Conservation (phyloP, 1,284 basidiomycete species). For the Coniophora puteana region DNA sequence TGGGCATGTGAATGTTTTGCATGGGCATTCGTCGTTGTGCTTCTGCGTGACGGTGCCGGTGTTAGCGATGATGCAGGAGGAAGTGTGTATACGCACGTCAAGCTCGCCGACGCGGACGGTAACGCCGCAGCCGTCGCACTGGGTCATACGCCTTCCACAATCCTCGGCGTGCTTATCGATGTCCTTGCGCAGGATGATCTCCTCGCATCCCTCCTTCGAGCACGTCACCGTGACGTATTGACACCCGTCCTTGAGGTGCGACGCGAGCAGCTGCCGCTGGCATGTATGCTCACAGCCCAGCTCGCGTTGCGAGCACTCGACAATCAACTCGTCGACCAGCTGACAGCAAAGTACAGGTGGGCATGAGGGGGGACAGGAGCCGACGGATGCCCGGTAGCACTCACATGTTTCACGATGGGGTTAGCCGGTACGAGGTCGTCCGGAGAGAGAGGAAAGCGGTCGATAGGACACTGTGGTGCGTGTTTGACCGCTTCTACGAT, state of each 20-base stretch:
- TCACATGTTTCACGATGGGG: constrained; percentile 69
- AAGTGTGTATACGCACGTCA: constrained; percentile 27
- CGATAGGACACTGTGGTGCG: constrained; percentile 76
- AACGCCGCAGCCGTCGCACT: constrained; percentile 34
- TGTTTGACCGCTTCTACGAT: constrained; percentile 63
- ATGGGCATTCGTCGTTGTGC: constrained; percentile 36
- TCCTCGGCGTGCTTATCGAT: constrained; percentile 31
- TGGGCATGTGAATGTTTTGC: constrained; percentile 32
- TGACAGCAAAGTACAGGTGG: constrained; percentile 28
- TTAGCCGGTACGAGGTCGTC: constrained; percentile 58
- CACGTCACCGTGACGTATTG: constrained; percentile 55
- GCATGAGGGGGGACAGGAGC: constrained; percentile 17
- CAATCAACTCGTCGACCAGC: constrained; percentile 82
- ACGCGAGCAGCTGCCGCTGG: constrained; percentile 65
- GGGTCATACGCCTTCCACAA: constrained; percentile 32
- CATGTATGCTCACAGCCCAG: constrained; percentile 63
- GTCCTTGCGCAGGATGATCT: constrained; percentile 43
- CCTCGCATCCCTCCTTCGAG: constrained; percentile 41
- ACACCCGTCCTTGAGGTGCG: constrained; percentile 64
- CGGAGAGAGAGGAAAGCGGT: constrained; percentile 58
- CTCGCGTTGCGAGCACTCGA: constrained; percentile 61
- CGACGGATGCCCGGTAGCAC: constrained; percentile 25
- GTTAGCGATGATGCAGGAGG: constrained; percentile 3
- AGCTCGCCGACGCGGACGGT: constrained; percentile 30
- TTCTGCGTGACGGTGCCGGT: constrained; percentile 21